phyloP scores from a whole-genome alignment of 2,329 filamentous ascomycete genomes.

The Bretziella fagacearum region DNA sequence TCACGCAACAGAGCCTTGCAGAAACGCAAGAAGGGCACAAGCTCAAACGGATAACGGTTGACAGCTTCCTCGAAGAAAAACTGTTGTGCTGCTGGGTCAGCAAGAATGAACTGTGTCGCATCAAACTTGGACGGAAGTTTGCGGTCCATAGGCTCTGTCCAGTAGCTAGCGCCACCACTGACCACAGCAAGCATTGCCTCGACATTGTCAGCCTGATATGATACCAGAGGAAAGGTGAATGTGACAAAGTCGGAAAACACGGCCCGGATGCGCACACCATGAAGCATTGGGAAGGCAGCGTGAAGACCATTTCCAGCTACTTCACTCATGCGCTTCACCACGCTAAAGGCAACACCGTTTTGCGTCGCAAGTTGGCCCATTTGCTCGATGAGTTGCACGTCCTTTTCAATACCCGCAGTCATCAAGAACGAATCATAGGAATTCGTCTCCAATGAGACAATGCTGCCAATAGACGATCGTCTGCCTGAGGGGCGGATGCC shows the following conservation, averaged over 20 bases:
- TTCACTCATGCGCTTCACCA: slow-evolving; percentile 34
- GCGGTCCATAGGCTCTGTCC: slow-evolving; percentile 2
- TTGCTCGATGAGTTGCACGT: slow-evolving; percentile 33
- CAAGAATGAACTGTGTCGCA: slow-evolving; percentile 28
- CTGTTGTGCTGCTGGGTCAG: slow-evolving; percentile 37
- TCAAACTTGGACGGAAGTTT: slow-evolving; percentile 17
- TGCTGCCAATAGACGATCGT: slow-evolving; percentile 43
- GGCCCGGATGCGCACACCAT: slow-evolving; percentile 45
- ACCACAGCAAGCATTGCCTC: slow-evolving; percentile 49
- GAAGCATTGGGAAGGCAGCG: slow-evolving; percentile 34
- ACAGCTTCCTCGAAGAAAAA: slow-evolving; percentile 14
- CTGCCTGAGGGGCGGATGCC: slow-evolving; percentile 27
- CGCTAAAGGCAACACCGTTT: slow-evolving; percentile 35
- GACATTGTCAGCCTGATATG: slow-evolving; percentile 58
- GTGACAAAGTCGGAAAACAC: slow-evolving; percentile 55
- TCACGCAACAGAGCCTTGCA: slow-evolving; percentile 22
- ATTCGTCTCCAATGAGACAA: slow-evolving; percentile 43
- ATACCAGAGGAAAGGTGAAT: slow-evolving; percentile 46
- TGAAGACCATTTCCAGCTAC: slow-evolving; percentile 29
- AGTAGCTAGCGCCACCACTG: slow-evolving; percentile 21
- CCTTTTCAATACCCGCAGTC: slow-evolving; percentile 32
- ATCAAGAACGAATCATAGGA: slow-evolving; percentile 42
- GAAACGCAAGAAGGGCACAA: slow-evolving; percentile 21
- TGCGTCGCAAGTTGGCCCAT: slow-evolving; percentile 33
- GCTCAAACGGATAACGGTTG: slow-evolving; percentile 26